Evolutionary conservation across 2,329 filamentous ascomycete genomes (phyloP), one percentile per base, ranked within the genome.

Genomic region (Fusarium fracticaudum): DNA sequence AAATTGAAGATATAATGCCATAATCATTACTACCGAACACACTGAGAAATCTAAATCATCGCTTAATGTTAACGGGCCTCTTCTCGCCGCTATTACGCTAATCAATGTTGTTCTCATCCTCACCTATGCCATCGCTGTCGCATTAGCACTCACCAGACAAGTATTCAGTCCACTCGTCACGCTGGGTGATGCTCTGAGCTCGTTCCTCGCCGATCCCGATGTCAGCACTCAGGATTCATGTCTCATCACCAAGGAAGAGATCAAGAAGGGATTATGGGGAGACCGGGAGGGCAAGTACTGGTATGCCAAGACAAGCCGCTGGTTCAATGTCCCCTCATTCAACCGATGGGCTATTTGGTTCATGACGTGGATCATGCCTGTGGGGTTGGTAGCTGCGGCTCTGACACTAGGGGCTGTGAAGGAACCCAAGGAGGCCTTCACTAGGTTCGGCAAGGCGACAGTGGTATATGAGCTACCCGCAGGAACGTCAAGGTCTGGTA

Each of bases 181-280:
- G 1, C 80, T 88, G 7, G 87, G 87, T 38, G 87, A 89, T 69
- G 85, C 85, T 35, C 79, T 89, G n/a, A 76, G 83, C 10, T 88
- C 87, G 4, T 88, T 89, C 64, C 83, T 89, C 51, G 78, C 80
- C 18, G 80, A 83, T 4, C 84, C 86, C 1, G 87, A 89, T 73
- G 77, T 78, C 3, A 82, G 81, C 4, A 88, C 86, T 1, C 80
- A 79, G 35, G 83, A 82, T 24, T 80, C 82, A 11, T 88, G 85
- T 65, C 82, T 89, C 20, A 76, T 89, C 54, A 84, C 83, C 63
- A 88, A 88, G 70, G 62, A 75, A 22, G 87, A 89, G 64, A 81
- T 87, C 31, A 77, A 79, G 44, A 74, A 82, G 31, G 84, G 85
- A 11, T 78, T 80, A 11, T 89, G 87, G 87, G 82, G 81, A 26